A percentile compares a stretch with the other conserved stretches of the same genome.
Evolutionary conservation across 345 rosid genomes (phyloP).

Genomic region (Rhizophora mangle): DNA sequence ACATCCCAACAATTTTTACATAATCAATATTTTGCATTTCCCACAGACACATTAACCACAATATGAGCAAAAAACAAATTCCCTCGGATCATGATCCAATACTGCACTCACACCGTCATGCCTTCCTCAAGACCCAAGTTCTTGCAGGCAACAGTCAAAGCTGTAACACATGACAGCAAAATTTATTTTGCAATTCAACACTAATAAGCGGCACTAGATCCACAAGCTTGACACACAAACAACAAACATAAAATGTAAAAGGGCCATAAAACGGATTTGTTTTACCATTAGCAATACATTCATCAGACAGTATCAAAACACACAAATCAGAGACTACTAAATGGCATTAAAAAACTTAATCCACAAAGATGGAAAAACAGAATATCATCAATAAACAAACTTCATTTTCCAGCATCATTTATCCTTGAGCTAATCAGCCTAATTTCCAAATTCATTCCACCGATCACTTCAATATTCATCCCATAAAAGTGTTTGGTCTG

Average conservation of each 20-base stretch:
- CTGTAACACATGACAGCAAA: conserved; percentile 29
- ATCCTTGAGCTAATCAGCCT: too few relatives aligned
- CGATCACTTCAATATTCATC: too few relatives aligned
- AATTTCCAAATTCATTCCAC: too few relatives aligned
- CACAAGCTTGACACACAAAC: conserved; percentile 29
- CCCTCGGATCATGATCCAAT: conserved; percentile 37
- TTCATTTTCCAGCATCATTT: too few relatives aligned
- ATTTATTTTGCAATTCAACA: conserved; percentile 29
- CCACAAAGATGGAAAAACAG: too few relatives aligned
- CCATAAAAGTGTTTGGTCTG: too few relatives aligned
- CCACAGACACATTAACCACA: conserved; percentile 32
- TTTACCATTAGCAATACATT: too few relatives aligned
- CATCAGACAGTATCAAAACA: too few relatives aligned
- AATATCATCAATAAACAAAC: too few relatives aligned
- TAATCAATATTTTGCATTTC: conserved; percentile 10
- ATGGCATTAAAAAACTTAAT: too few relatives aligned
- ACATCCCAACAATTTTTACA: conserved; percentile 12
- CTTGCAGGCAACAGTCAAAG: conserved; percentile 62
- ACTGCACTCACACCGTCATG: conserved; percentile 50
- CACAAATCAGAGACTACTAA: too few relatives aligned
- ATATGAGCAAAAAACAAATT: conserved; percentile 24
- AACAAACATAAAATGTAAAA: conserved; percentile 10
- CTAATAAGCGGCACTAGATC: conserved; percentile 28
- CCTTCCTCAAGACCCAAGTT: conserved; percentile 68
- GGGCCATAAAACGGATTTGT: background rate